phyloP scores from a whole-genome alignment of 768 basidiomycete species.

The Nidularia sp. region DNA sequence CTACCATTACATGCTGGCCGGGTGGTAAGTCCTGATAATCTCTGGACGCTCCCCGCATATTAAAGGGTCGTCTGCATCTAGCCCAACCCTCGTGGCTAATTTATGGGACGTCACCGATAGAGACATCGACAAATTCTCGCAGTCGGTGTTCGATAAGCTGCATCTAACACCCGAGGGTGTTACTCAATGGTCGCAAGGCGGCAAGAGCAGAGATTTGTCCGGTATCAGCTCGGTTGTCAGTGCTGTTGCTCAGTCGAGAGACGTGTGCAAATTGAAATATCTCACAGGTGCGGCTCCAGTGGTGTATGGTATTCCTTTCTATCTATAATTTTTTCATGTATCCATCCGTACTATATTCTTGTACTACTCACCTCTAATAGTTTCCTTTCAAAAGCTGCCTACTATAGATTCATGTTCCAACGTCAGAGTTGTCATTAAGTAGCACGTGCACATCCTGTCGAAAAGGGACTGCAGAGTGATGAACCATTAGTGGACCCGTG shows the following conservation, averaged over 20 bases:
- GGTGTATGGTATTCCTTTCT: conserved; percentile 94
- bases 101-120: conserved; percentile 98
- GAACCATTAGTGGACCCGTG: too few species aligned
- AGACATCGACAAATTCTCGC: conserved; percentile 92
- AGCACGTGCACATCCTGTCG: too few species aligned
- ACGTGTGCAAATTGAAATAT: conserved; percentile 85
- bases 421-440: too few species aligned
- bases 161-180: conserved; percentile 37
- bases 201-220: conserved; percentile 9
- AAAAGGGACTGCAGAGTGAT: too few species aligned
- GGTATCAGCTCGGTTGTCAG: conserved; percentile 48
- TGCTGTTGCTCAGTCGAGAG: conserved; percentile 78
- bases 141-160: conserved; percentile 75
- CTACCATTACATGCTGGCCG: conserved; percentile 93
- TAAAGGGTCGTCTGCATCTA: conserved; percentile 20
- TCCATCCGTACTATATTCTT: too few species aligned
- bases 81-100: conserved; percentile 91
- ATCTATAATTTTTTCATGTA: conserved; percentile 41
- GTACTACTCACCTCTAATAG: too few species aligned
- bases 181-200: conserved; percentile 9
- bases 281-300: conserved; percentile 94
- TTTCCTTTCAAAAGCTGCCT: too few species aligned
- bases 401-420: too few species aligned
- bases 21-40: conserved; percentile 72
- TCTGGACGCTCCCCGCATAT: not conserved